Evolutionary conservation across 1,139 yeast genomes (phyloP), one percentile per base, ranked within the genome.

Genomic region (Spathaspora sp.): DNA sequence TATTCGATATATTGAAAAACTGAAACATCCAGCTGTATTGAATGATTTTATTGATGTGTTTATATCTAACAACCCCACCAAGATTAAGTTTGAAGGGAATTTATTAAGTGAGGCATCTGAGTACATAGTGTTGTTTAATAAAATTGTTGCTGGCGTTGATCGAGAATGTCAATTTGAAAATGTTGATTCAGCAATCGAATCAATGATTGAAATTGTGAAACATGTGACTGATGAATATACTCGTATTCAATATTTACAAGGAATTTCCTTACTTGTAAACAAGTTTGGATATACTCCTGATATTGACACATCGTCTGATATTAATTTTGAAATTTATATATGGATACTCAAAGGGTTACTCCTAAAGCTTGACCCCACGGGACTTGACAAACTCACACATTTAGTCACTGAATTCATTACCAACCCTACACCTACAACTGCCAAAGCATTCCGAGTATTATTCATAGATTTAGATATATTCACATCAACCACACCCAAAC

Each of bases 321-420:
- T 44, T 20, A 23, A 42, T 31, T 63, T 86, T 43, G 96, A 89
- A 60, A 59, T 76, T 0, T 64, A 74, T 26, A 68, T 83, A 1
- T 89, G 96, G 97, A 64, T 82, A 5, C 68, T 83, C 25, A 90
- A 89, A 61, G 95, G 88, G 0, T 70, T 87, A 43, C 59, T 88
- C 1, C 59, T 88, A 60, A 81, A 78, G 54, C 76, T 79, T 47
- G 85, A 86, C 51, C 59, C 68, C 2, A 42, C 56, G 0, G 84
- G 85, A 0, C 62, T 68, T n/a, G 63, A 39, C 57, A 56, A 50
- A 56, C 78, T 72, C 10, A 57, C 71, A 17, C 68, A 67, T 45
- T 72, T 78, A 46, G 71, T 71, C 51, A 13, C 7, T 4, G 16
- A 31, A 13, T 26, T 48, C 15, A 76, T 75, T 3, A 10, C 31